Evolutionary conservation across 352 stramenopile genomes (phyloP), one percentile per base, ranked within the genome.

Genomic region (Phytophthora boehmeriae): DNA sequence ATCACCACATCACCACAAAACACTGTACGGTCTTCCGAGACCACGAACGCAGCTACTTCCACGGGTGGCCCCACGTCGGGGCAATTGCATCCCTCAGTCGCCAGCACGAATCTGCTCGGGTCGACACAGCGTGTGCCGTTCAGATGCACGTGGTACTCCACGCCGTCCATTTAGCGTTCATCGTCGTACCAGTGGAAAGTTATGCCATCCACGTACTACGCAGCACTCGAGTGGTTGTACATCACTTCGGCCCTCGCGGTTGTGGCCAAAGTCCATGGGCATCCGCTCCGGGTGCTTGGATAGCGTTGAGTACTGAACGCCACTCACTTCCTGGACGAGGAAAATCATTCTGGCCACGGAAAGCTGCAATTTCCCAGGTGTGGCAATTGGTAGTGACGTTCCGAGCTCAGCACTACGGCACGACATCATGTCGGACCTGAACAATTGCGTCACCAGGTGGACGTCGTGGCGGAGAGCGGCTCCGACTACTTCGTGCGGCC

Each of bases 261-360:
- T 96, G 74, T 98, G 86, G 55, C 98, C 93, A 61, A 95, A 97
- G 2, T 92, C 72, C 73, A 98, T 96, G 55, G 98, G 90, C 54
- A 86, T 89, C 20, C 97, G 69, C 0, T 96, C 83, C 8, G 69
- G 53, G 42, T 60, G 53, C n/a, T n/a, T n/a, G n/a, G n/a, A n/a
- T n/a, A n/a, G n/a, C n/a, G n/a, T n/a, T n/a, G n/a, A n/a, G n/a
- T n/a, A n/a, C n/a, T n/a, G n/a, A n/a, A n/a, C n/a, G n/a, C n/a
- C n/a, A n/a, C n/a, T n/a, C n/a, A n/a, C n/a, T n/a, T n/a, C n/a
- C n/a, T n/a, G n/a, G n/a, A n/a, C n/a, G n/a, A n/a, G n/a, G n/a
- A n/a, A n/a, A n/a, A n/a, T n/a, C n/a, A n/a, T n/a, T n/a, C n/a
- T n/a, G n/a, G n/a, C n/a, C n/a, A n/a, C n/a, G n/a, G n/a, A n/a